Base-by-base conservation (phyloP, 306 rosid species). In the Cucurbita moschata region DNA sequence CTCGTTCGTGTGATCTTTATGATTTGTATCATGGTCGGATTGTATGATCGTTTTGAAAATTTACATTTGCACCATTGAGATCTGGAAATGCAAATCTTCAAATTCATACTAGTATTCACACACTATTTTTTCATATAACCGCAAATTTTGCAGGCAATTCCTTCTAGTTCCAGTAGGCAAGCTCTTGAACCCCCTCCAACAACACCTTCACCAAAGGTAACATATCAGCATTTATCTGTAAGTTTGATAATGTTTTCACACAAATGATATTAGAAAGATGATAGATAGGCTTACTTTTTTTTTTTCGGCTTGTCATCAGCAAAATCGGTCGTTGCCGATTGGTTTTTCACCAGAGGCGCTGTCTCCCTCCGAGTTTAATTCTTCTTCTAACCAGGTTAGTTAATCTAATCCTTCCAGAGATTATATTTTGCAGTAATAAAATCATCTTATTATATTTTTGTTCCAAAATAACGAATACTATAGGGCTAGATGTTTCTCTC, bases 151-250 rank as follows among this genome's bases (percentile, higher is more conserved):
- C 52, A 47, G 52, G 52, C 80, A 81, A 79, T 83, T 73, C 75
- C 85, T n/a, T 85, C 88, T 57, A 75, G 80, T 71, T 80, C 87
- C 79, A 70, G 88, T 39, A 71, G 75, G 83, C 79, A 74, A 53
- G 76, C 80, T 65, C 84, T 76, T 79, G 92, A 87, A 77, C 87
- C 46, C 61, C 85, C 87, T 40, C 87, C 91, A 63, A 75, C 71
- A 50, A 77, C 94, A 23, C 88, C 93, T 68, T 82, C 87, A 46
- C 77, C 87, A 67, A 85, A 85, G 92, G 97, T 94, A 89, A 81
- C 46, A n/a, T 10, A 50, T 50, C 16, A 47, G 52, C 51, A 47
- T 47, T 46, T 46, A 39, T 35, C 15, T 35, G 51, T 50, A 38
- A 38, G 55, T 18, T 63, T 50, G 54, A 47, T 52, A n/a, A 63